Evolutionary conservation across 148 eudicot genomes (phyloP), one percentile per base, ranked within the genome.

Genomic region (Nepenthes gracilis): DNA sequence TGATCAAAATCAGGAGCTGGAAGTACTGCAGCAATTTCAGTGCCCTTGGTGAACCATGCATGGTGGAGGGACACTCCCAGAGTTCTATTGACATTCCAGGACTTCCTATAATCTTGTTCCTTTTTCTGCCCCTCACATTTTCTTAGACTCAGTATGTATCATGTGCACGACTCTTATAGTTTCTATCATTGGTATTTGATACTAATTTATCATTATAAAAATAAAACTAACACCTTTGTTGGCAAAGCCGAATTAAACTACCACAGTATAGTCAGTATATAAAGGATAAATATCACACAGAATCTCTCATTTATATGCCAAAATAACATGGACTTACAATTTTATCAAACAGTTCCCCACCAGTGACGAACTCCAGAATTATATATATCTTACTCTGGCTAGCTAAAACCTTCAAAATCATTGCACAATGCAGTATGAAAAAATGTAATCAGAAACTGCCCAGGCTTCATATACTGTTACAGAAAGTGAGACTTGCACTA

Each of bases 331-430:
- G 69, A 56, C 99, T 86, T 78, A 94, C 97, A 66, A 94, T 94
- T 78, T 77, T 86, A 74, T 94, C 99, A 74, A 79, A 89, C 38
- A 94, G 85, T 72, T 94, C 99, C 65, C 99, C 97, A 54, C 99
- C 99, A 10, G 87, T 77, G 45, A 94, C 92, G 72, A 94, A 83
- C 75, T 94, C 99, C 72, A 84, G 72, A 65, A 94, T 73, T 54
- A 94, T 89, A 74, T 86, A 94, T 67, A 94, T 86, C 72, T 86
- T 94, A 59, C 85, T 76, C 63, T 60, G 72, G 72, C 99, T 81
- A 36, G 99, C 75, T 80, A 94, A 81, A 68, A 94, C 99, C 99
- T 93, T 32, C 74, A n/a, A 49, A 56, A 38, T 32, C n/a, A 47
- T 1, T 64, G 61, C 47, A 55, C 66, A 68, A 34, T 43, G 50